Conservation (phyloP, 2,329 filamentous ascomycete species). For the Blumeria hordei region DNA sequence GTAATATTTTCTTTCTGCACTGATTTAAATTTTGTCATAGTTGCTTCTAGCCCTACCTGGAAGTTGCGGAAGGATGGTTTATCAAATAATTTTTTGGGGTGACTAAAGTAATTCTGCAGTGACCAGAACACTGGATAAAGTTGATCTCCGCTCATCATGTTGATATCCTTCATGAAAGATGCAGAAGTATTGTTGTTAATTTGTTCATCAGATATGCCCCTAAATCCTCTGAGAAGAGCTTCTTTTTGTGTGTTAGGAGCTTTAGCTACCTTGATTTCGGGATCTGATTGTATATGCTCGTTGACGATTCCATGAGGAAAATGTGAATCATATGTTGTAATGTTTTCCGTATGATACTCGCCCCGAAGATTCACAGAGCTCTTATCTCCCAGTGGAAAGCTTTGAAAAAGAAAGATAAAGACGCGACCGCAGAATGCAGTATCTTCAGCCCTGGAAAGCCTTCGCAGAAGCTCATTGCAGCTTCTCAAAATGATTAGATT, state of each 20-base stretch:
- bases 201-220: constrained; percentile 11
- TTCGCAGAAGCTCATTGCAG: constrained; percentile 84
- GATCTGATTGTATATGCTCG: constrained; percentile 22
- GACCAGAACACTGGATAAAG: constrained; percentile 91
- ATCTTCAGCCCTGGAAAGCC: constrained; percentile 86
- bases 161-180: constrained; percentile 20
- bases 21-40: constrained; percentile 52
- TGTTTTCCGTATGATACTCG: constrained; percentile 89
- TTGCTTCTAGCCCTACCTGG: constrained; percentile 35
- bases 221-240: constrained; percentile 2
- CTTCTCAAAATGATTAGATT: constrained; percentile 73
- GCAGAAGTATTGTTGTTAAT: constrained; percentile 20
- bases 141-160: constrained; percentile 37
- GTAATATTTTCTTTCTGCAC: constrained; percentile 27
- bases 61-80: constrained; percentile 39
- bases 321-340: constrained; percentile 55
- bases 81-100: constrained; percentile 65
- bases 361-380: constrained; percentile 92
- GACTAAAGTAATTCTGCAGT: constrained; percentile 73
- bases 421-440: constrained; percentile 93
- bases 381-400: constrained; percentile 85
- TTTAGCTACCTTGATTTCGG: constrained; percentile 43
- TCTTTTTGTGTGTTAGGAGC: constrained; percentile 14
- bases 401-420: constrained; percentile 97
- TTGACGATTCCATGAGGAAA: constrained; percentile 15